These are phyloP conservation scores for Pseudopyricularia cyperi DNA, from an alignment of 2,329 filamentous ascomycete genomes.

Conservation along the genomic window DNA sequence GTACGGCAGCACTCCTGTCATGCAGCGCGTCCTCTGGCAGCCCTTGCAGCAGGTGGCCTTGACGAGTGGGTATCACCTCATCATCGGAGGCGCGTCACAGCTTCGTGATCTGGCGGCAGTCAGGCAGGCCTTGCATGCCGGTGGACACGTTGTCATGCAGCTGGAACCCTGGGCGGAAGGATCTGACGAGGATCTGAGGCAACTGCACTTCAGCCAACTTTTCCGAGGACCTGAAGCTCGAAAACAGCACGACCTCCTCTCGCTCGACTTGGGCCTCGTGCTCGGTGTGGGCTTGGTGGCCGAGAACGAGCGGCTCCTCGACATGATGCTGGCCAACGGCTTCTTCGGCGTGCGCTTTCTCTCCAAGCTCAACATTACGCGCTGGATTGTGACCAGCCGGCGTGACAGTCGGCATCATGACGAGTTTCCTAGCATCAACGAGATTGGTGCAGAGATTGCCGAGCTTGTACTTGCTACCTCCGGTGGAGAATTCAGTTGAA, in stretches of 20 bases:
- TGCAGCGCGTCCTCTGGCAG: background rate
- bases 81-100: background rate
- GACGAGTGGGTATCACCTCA: background rate
- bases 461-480: background rate
- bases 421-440: slow-evolving; percentile 6
- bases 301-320: slow-evolving; percentile 30
- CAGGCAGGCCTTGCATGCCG: background rate
- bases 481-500: background rate
- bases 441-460: slow-evolving; percentile 7
- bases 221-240: slow-evolving; percentile 9
- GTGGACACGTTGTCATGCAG: background rate
- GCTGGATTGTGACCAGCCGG: slow-evolving; percentile 11
- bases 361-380: slow-evolving; percentile 10
- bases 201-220: slow-evolving; percentile 5
- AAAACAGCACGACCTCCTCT: slow-evolving; percentile 20
- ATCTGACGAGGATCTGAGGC: background rate
- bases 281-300: slow-evolving; percentile 41
- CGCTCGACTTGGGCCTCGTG: slow-evolving; percentile 37
- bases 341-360: slow-evolving; percentile 37
- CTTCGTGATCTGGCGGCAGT: background rate
- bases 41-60: background rate
- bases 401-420: slow-evolving; percentile 10
- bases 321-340: slow-evolving; percentile 34
- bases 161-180: background rate
- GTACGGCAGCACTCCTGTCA: background rate